Conservation (phyloP, 306 rosid species). For the Vicia faba region DNA sequence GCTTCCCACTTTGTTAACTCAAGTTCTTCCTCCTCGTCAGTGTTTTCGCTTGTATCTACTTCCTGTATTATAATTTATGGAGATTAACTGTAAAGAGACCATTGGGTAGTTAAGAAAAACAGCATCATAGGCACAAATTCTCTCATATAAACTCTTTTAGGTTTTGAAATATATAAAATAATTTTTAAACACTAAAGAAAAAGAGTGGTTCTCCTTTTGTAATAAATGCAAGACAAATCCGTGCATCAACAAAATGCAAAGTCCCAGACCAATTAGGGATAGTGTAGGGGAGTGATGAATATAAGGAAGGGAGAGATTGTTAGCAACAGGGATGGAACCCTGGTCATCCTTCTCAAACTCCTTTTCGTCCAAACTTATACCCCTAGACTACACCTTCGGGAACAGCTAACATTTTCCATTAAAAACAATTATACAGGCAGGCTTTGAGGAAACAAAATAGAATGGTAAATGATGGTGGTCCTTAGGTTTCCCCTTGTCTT, state of each 20-base stretch:
- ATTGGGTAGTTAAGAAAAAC: conserved; percentile 12
- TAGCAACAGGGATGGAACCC: too few relatives aligned
- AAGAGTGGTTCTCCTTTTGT: not conserved
- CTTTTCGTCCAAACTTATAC: too few relatives aligned
- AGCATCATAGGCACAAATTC: conserved; percentile 17
- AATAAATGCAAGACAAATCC: conserved; percentile 25
- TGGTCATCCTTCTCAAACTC: too few relatives aligned
- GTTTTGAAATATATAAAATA: conserved; percentile 17
- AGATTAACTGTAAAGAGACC: conserved; percentile 19
- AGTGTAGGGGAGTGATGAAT: too few relatives aligned
- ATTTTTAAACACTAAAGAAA: not conserved
- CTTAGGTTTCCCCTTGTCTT: conserved; percentile 16
- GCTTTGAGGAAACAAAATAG: conserved; percentile 30
- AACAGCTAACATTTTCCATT: not conserved
- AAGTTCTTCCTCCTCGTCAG: conserved; percentile 60
- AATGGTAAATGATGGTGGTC: conserved; percentile 4
- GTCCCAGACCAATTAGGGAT: conserved; percentile 9
- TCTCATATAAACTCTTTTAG: conserved; percentile 5
- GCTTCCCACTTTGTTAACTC: conserved; percentile 84
- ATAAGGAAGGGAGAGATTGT: too few relatives aligned
- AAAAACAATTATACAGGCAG: not conserved
- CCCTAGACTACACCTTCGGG: too few relatives aligned
- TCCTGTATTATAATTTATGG: conserved; percentile 45
- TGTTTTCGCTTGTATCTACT: conserved; percentile 44
- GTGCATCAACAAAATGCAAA: conserved; percentile 15